These are phyloP conservation scores for Oxytropis ochrocephala DNA, from an alignment of 306 rosid genomes.

Conservation along the genomic window DNA sequence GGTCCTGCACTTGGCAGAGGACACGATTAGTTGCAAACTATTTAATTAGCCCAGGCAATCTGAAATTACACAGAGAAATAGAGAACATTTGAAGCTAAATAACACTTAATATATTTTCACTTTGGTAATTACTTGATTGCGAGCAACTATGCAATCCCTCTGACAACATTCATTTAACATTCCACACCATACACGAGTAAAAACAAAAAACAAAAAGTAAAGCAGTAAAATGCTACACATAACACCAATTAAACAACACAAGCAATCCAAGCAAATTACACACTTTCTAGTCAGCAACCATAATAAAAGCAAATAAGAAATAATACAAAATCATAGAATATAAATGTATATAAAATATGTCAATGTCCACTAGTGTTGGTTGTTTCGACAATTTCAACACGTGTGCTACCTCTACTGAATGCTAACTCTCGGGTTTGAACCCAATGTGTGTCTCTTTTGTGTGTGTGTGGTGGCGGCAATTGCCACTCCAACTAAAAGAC, in stretches of 20 bases:
- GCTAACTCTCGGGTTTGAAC: too few relatives aligned
- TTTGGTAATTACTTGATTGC: background rate
- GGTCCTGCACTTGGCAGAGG: constrained; percentile 65
- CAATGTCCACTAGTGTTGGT: too few relatives aligned
- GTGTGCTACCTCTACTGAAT: too few relatives aligned
- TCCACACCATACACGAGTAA: background rate
- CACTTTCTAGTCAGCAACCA: background rate
- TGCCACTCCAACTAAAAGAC: too few relatives aligned
- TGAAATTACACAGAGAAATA: constrained; percentile 17
- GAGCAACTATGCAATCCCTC: background rate
- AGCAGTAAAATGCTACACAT: background rate
- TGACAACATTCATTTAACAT: background rate
- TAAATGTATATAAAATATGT: background rate
- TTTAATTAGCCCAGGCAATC: constrained; percentile 24
- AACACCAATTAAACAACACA: background rate
- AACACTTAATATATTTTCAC: background rate
- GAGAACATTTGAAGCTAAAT: constrained; percentile 1
- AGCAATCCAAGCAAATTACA: background rate
- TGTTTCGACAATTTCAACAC: too few relatives aligned
- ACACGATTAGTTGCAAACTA: constrained; percentile 25
- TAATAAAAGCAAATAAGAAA: background rate
- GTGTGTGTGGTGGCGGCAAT: too few relatives aligned
- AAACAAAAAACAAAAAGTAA: constrained; percentile 4
- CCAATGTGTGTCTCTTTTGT: too few relatives aligned
- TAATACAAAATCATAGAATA: background rate